A percentile compares a stretch with the other conserved stretches of the same genome.
Conservation (phyloP, 139 green algal genomes). For the Chlorella sp. region DNA sequence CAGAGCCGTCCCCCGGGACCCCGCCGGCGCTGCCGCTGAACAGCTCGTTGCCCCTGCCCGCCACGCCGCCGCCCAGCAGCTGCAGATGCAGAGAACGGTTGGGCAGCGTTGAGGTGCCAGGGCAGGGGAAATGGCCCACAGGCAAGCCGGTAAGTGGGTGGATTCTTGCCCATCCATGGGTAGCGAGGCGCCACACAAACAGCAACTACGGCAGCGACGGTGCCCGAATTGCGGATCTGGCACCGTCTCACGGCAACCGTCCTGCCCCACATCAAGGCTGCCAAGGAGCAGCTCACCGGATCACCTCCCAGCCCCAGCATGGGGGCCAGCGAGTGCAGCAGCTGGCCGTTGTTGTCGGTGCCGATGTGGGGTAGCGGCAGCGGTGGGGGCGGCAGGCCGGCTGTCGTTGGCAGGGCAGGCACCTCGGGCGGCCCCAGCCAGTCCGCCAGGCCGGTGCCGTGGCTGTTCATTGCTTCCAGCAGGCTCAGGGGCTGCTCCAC, state of each 20-base stretch:
- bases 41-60: neutral
- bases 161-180: too few relatives aligned
- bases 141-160: too few relatives aligned
- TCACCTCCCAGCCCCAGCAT: neutral
- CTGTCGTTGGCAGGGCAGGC: neutral
- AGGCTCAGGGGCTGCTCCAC: conserved; percentile 1
- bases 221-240: neutral
- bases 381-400: neutral
- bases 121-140: too few relatives aligned
- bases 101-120: too few relatives aligned
- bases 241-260: neutral
- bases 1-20: neutral
- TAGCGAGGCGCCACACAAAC: too few relatives aligned
- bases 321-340: conserved; percentile 14
- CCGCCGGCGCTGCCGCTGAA: neutral
- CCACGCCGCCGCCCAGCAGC: neutral
- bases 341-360: conserved; percentile 26
- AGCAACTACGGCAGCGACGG: too few relatives aligned
- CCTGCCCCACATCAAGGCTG: neutral
- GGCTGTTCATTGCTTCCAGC: neutral
- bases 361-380: neutral
- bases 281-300: neutral
- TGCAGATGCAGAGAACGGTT: neutral
- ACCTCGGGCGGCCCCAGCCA: conserved; percentile 1
- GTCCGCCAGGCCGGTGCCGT: neutral